Base-by-base conservation (phyloP, 805 yeast genomes). In the Cyberlindnera nakhonratchasimensis region DNA sequence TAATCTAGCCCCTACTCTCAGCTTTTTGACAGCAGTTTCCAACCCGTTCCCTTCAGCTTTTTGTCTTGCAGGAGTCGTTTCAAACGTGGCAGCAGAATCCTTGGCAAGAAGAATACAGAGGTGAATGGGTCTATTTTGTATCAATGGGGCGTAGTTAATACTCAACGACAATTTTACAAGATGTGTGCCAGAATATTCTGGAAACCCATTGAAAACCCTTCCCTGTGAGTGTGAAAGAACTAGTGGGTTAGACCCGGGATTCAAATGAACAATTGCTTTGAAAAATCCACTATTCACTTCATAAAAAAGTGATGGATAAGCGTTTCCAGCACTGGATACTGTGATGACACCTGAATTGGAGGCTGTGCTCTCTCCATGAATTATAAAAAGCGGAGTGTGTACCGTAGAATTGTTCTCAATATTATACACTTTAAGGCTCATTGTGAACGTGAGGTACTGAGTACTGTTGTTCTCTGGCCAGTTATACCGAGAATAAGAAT, bases 1-100 rank as follows among this genome's bases (percentile, higher is more conserved):
- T 62, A 90, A 62, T 52, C 96, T 72, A 5, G 85, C 95, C 4
- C 86, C 96, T 46, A 88, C 77, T 53, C 93, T 77, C 50, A 91
- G 59, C 58, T 87, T 87, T 50, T 68, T 70, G 16, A 85, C 66
- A 1, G 96, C 96, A 5, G 80, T 59, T n/a, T 80, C 80, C 18
- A 90, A 52, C 12, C 71, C 77, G 47, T 86, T 80, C 2, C 81
- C 82, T 50, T 86, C 93, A 24, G 69, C 61, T 18, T 58, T 51
- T 6, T 54, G 48, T 39, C 69, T 72, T 50, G 74, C 70, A 3
- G 58, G 45, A 1, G 95, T 89, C 50, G 86, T 75, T 54, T 90
- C 97, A 57, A 77, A 90, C 2, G 61, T 48, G 17, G 78, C 75
- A 3, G 79, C 76, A 2, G 95, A 85, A 57, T 90, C 98, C 40